Conservation (phyloP, 1,284 basidiomycete species). For the Chondrostereum purpureum region DNA sequence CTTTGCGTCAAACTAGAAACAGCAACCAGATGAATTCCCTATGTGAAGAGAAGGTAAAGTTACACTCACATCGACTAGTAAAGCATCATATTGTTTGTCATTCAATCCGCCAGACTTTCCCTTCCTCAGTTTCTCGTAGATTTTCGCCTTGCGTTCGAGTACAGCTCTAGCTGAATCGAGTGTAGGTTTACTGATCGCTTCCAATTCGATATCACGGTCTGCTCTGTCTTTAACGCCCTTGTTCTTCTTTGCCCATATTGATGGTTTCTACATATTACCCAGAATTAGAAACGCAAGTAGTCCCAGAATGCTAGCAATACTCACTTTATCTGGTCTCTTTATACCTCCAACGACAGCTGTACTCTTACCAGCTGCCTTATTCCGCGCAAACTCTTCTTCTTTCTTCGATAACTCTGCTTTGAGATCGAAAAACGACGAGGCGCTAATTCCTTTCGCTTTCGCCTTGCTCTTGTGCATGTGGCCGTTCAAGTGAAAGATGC, state of each 20-base stretch:
- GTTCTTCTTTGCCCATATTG: constrained; percentile 66
- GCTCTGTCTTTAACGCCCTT: constrained; percentile 61
- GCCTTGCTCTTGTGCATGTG: constrained; percentile 36
- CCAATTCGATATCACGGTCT: constrained; percentile 59
- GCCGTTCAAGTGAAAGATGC: no score
- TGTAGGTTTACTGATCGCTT: constrained; percentile 59
- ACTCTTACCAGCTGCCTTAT: constrained; percentile 50
- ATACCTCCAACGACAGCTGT: constrained; percentile 47
- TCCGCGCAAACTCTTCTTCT: constrained; percentile 54
- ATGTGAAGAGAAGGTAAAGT: constrained; percentile 1
- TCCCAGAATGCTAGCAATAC: neutral
- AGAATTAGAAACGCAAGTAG: neutral
- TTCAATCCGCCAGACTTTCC: constrained; percentile 78
- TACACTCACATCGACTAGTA: constrained; percentile 80
- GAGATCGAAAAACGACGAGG: constrained; percentile 69
- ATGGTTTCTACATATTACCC: constrained; percentile 60
- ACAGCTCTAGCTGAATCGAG: constrained; percentile 61
- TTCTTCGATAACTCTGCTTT: constrained; percentile 67
- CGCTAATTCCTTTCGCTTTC: constrained; percentile 62
- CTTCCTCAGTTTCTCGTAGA: constrained; percentile 75
- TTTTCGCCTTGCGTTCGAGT: constrained; percentile 74
- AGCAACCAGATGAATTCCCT: neutral
- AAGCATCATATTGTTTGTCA: constrained; percentile 68
- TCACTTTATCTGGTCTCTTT: constrained; percentile 62
- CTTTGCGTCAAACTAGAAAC: constrained; percentile 67